Evolutionary conservation across 192 early-diverging fungal species (phyloP).

Genomic region (Gryganskiella cystojenkinii): DNA sequence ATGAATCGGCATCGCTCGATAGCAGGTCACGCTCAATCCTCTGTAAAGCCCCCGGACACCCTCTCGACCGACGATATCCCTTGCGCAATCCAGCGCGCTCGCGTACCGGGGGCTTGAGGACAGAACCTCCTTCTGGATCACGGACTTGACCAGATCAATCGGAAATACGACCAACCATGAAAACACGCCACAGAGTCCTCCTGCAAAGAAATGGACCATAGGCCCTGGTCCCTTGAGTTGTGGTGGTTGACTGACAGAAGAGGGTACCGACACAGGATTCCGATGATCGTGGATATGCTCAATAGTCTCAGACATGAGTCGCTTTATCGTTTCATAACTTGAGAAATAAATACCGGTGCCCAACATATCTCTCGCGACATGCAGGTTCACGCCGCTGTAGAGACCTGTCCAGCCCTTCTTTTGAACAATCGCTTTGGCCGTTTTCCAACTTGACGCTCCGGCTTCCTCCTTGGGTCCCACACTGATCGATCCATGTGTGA

Average conservation of each 20-base stretch:
- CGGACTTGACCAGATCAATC: conserved; percentile 79
- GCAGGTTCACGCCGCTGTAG: conserved; percentile 55
- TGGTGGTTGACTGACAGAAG: background rate
- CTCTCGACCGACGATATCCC: conserved; percentile 60
- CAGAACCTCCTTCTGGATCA: conserved; percentile 79
- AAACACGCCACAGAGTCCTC: conserved; percentile 79
- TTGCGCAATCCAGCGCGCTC: conserved; percentile 57
- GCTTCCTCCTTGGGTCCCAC: conserved; percentile 33
- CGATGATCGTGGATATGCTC: conserved; percentile 35
- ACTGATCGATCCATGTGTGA: conserved; percentile 35
- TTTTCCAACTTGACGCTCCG: conserved; percentile 61
- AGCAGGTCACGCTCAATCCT: conserved; percentile 77
- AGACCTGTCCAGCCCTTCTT: conserved; percentile 61
- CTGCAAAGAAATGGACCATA: conserved; percentile 79
- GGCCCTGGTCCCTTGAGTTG: conserved; percentile 60
- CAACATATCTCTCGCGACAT: conserved; percentile 67
- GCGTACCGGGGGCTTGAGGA: conserved; percentile 55
- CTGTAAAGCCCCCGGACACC: conserved; percentile 75
- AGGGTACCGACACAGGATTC: conserved; percentile 16
- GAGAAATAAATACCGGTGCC: conserved; percentile 82
- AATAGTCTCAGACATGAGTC: conserved; percentile 56
- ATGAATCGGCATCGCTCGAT: conserved; percentile 84
- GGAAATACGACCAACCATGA: conserved; percentile 86
- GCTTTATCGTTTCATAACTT: conserved; percentile 71
- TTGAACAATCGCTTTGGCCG: conserved; percentile 60